Conservation (phyloP, 2,329 filamentous ascomycete genomes). For the Penicillium fuscoglaucum region DNA sequence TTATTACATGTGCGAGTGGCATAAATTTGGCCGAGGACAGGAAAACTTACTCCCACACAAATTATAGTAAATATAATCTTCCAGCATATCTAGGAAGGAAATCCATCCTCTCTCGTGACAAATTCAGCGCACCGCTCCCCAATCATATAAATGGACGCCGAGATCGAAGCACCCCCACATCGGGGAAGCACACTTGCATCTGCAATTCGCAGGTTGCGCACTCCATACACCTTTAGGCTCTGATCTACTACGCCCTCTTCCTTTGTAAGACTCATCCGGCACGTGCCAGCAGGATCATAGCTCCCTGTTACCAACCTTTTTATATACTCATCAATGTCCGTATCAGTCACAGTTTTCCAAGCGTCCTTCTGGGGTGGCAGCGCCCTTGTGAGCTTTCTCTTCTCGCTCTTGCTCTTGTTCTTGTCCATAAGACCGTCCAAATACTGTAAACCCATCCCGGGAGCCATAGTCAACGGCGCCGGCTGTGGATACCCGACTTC, state of each 20-base stretch:
- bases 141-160: conserved; percentile 5
- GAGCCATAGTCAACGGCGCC: conserved; percentile 1
- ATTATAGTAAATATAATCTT: neutral
- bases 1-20: too few relatives aligned
- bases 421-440: conserved; percentile 1
- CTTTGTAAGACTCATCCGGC: conserved; percentile 1
- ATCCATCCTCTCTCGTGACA: neutral
- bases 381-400: neutral
- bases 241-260: conserved; percentile 7
- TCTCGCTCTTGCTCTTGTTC: neutral
- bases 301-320: conserved; percentile 1
- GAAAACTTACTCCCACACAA: too few relatives aligned
- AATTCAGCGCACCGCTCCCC: conserved; percentile 5
- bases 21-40: too few relatives aligned
- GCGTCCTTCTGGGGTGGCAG: neutral
- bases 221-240: neutral
- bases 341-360: conserved; percentile 1
- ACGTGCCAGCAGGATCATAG: conserved; percentile 6
- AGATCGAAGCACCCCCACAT: neutral
- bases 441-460: neutral
- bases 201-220: conserved; percentile 6
- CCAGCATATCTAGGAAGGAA: neutral
- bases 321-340: conserved; percentile 3
- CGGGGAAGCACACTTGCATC: conserved; percentile 6
- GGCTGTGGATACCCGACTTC: neutral